These are phyloP conservation scores for Mortierella sp. DNA, from an alignment of 371 early-diverging fungal genomes.

Conservation along the genomic window DNA sequence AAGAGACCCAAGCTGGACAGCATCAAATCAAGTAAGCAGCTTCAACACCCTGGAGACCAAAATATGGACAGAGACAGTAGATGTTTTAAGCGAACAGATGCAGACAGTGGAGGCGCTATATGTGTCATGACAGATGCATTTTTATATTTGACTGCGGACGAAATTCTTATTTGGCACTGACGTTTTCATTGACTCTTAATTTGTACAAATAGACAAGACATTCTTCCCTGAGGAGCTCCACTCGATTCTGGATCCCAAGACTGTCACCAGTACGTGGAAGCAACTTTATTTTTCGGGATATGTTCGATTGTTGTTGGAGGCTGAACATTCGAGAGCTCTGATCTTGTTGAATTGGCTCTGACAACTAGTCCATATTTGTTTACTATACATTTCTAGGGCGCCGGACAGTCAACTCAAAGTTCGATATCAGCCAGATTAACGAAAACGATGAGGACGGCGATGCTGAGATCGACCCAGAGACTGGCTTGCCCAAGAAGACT, in stretches of 20 bases:
- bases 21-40: slow-evolving; percentile 41
- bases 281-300: background rate
- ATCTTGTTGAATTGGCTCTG: background rate
- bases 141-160: slow-evolving; percentile 15
- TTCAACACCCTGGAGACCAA: background rate
- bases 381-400: slow-evolving; percentile 17
- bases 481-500: slow-evolving; percentile 34
- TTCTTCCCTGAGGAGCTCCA: slow-evolving; percentile 56
- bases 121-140: slow-evolving; percentile 1
- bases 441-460: slow-evolving; percentile 38
- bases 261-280: slow-evolving; percentile 38
- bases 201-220: slow-evolving; percentile 32
- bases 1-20: slow-evolving; percentile 40
- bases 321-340: background rate
- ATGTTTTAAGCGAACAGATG: background rate
- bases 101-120: background rate
- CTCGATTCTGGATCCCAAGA: slow-evolving; percentile 46
- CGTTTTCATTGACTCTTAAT: background rate
- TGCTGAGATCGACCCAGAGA: slow-evolving; percentile 38
- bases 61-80: background rate
- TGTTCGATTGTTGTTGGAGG: background rate
- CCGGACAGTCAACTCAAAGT: slow-evolving; percentile 22
- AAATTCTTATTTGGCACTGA: slow-evolving; percentile 5
- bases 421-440: slow-evolving; percentile 36
- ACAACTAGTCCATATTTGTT: background rate